These are phyloP conservation scores for Ogataea degrootiae DNA, from an alignment of 805 yeast species.

Conservation along the genomic window DNA sequence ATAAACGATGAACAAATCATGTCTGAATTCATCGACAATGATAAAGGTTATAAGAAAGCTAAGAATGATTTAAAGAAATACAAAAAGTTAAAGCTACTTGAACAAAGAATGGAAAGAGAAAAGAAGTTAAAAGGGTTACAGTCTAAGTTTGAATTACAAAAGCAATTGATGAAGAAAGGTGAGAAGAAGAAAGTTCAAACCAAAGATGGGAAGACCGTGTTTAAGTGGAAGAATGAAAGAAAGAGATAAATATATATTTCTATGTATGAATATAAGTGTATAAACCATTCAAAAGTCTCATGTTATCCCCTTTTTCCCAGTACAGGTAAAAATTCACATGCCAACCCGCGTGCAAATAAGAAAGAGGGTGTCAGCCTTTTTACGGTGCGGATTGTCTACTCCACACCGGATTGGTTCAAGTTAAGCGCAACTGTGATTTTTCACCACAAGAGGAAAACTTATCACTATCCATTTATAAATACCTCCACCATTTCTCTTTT, in stretches of 20 bases:
- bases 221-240: constrained; percentile 82
- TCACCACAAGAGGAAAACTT: no score
- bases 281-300: no score
- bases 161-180: constrained; percentile 89
- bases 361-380: no score
- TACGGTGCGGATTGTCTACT: no score
- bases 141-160: constrained; percentile 67
- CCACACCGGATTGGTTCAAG: no score
- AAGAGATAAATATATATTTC: constrained; percentile 35
- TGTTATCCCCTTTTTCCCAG: no score
- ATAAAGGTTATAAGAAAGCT: constrained; percentile 15
- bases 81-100: constrained; percentile 54
- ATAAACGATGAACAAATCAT: constrained; percentile 13
- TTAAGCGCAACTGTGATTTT: no score
- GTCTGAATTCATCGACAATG: constrained; percentile 23
- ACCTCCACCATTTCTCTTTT: no score
- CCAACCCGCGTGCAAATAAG: no score
- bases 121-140: constrained; percentile 64
- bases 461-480: no score
- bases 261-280: no score
- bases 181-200: constrained; percentile 70
- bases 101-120: constrained; percentile 66
- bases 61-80: constrained; percentile 47
- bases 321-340: neutral
- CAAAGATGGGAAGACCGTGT: constrained; percentile 61